A percentile compares a stretch with the other conserved stretches of the same genome.
Conservation (phyloP, 2,329 filamentous ascomycete genomes). For the Zarea fungicola region DNA sequence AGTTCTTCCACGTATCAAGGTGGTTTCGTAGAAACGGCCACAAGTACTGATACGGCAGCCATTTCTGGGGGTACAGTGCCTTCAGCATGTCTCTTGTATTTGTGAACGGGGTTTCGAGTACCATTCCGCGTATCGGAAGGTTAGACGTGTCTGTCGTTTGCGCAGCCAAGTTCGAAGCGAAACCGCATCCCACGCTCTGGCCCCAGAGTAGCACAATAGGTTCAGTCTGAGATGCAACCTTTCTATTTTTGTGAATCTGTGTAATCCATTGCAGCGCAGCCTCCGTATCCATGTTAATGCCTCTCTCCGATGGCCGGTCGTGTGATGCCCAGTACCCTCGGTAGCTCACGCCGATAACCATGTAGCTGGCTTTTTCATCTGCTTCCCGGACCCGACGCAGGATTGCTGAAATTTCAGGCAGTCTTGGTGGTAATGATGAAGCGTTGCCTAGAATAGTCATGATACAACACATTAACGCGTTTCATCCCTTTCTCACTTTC, state of each 20-base stretch:
- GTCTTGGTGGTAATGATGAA: conserved; percentile 51
- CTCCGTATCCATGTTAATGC: conserved; percentile 63
- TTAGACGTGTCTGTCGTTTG: conserved; percentile 28
- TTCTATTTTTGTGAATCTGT: conserved; percentile 30
- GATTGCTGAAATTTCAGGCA: conserved; percentile 51
- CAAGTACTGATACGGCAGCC: conserved; percentile 72
- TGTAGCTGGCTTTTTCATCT: conserved; percentile 34
- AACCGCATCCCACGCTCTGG: conserved; percentile 69
- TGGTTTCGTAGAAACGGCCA: conserved; percentile 67
- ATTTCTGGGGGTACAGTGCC: conserved; percentile 70
- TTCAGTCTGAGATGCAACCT: conserved; percentile 16
- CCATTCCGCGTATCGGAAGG: conserved; percentile 42
- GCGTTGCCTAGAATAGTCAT: conserved; percentile 45
- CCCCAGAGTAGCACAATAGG: conserved; percentile 62
- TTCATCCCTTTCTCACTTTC: no score
- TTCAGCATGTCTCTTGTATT: conserved; percentile 66
- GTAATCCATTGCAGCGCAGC: conserved; percentile 60
- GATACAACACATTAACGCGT: no score
- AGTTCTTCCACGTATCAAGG: conserved; percentile 49
- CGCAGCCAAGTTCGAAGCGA: conserved; percentile 59
- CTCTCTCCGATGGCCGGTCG: conserved; percentile 63
- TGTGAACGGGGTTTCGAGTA: conserved; percentile 73
- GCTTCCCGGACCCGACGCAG: conserved; percentile 40
- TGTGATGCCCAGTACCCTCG: conserved; percentile 75
- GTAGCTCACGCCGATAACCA: conserved; percentile 54